These are phyloP conservation scores for Stellera chamaejasme DNA, from an alignment of 345 rosid species.

Conservation along the genomic window DNA sequence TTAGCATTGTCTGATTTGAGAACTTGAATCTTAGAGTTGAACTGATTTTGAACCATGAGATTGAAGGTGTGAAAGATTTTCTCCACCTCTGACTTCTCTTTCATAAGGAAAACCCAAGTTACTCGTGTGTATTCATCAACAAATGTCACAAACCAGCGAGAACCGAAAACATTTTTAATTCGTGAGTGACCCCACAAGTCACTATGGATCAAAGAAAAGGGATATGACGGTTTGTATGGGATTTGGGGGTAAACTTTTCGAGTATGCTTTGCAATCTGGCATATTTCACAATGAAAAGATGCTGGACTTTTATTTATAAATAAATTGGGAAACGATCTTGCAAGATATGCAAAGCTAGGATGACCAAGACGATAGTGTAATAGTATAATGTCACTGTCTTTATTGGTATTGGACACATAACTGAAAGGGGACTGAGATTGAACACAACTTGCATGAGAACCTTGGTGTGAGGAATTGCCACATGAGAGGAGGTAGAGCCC, in stretches of 20 bases:
- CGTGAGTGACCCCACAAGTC: not conserved
- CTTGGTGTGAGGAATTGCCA: no score
- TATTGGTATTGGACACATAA: no score
- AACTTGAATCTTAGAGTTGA: not conserved
- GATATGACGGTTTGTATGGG: not conserved
- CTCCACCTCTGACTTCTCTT: not conserved
- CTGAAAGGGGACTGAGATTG: no score
- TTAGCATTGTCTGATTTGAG: no score
- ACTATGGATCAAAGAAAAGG: not conserved
- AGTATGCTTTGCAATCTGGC: slow-evolving; percentile 1
- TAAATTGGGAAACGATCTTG: not conserved
- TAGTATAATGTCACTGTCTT: not conserved
- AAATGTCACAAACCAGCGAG: not conserved
- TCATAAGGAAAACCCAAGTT: not conserved
- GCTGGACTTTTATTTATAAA: not conserved
- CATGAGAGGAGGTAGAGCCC: no score
- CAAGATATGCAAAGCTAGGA: not conserved
- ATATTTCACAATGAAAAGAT: not conserved
- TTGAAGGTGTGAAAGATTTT: not conserved
- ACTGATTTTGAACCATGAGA: not conserved
- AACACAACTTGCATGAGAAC: no score
- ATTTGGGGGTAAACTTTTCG: no score
- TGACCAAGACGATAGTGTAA: not conserved
- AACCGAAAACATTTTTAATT: not conserved
- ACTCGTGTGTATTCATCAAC: not conserved